Evolutionary conservation across 163 green algal species (phyloP).

Genomic region (Prototheca cutis): DNA sequence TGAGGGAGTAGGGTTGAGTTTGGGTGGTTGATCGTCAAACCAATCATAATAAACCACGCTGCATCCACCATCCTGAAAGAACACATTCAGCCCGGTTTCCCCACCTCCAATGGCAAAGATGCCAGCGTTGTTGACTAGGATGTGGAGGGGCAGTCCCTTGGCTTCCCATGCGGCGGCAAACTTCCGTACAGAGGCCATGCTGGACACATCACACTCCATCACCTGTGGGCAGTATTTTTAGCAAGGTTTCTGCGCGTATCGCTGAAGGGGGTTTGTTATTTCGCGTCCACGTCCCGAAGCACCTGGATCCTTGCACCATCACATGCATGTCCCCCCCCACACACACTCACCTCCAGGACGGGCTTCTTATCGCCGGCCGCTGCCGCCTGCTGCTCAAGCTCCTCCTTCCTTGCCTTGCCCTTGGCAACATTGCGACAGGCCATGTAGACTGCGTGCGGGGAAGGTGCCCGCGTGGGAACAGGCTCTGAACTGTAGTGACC

Average conservation of each 20-base stretch:
- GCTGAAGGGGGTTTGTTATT: too few species aligned
- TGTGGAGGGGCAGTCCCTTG: slow-evolving; percentile 32
- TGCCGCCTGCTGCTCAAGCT: slow-evolving; percentile 17
- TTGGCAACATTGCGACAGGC: slow-evolving; percentile 27
- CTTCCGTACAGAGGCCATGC: slow-evolving; percentile 40
- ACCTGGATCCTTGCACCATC: too few species aligned
- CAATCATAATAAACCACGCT: too few species aligned
- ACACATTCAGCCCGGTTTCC: too few species aligned
- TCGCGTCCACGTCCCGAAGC: too few species aligned
- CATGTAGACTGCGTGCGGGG: slow-evolving; percentile 41
- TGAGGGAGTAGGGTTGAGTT: too few species aligned
- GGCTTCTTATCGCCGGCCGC: neutral
- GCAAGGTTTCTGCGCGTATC: too few species aligned
- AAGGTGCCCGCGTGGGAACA: too few species aligned
- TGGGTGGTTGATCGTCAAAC: too few species aligned
- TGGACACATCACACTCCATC: slow-evolving; percentile 49
- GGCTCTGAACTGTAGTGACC: too few species aligned
- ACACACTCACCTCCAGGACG: slow-evolving; percentile 10
- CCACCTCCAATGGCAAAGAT: slow-evolving; percentile 35
- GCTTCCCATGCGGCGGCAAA: slow-evolving; percentile 40
- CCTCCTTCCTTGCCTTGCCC: slow-evolving; percentile 15
- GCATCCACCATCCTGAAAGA: too few species aligned
- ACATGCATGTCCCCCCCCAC: neutral
- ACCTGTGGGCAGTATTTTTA: too few species aligned
- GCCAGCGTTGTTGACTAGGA: slow-evolving; percentile 65